Evolutionary conservation across 371 early-diverging fungal genomes (phyloP).

Genomic region (Rhizopus stolonifer): DNA sequence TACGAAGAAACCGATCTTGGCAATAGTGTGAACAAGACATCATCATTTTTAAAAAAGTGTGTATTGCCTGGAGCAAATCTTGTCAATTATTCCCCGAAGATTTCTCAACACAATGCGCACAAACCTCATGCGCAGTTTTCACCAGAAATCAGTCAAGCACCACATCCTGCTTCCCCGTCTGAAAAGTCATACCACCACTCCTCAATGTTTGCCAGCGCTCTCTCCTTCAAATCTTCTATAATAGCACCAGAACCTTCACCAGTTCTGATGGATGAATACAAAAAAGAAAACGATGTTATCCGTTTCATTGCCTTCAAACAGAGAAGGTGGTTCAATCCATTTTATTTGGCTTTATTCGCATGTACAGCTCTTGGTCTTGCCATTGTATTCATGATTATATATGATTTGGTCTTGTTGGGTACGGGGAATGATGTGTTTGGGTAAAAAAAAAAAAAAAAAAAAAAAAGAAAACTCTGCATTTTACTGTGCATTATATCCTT

Average conservation of each 20-base stretch:
- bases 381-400: slow-evolving; percentile 43
- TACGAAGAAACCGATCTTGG: background rate
- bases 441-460: slow-evolving; percentile 2
- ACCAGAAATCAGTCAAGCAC: slow-evolving; percentile 14
- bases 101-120: background rate
- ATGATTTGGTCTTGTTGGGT: slow-evolving; percentile 33
- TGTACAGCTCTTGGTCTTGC: slow-evolving; percentile 24
- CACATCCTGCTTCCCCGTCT: background rate
- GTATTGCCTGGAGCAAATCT: background rate
- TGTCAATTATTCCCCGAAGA: background rate
- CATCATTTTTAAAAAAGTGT: background rate
- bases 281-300: background rate
- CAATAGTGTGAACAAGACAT: background rate
- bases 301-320: slow-evolving; percentile 35
- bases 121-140: background rate
- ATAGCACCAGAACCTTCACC: background rate
- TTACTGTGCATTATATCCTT: too few relatives aligned
- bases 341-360: slow-evolving; percentile 32
- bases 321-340: slow-evolving; percentile 31
- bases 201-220: slow-evolving; percentile 15
- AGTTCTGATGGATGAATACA: background rate
- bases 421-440: slow-evolving; percentile 33
- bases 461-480: too few relatives aligned
- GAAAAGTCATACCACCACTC: slow-evolving; percentile 4
- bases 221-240: slow-evolving; percentile 15